Conservation (phyloP, 257 asterid species). For the Vinca minor region DNA sequence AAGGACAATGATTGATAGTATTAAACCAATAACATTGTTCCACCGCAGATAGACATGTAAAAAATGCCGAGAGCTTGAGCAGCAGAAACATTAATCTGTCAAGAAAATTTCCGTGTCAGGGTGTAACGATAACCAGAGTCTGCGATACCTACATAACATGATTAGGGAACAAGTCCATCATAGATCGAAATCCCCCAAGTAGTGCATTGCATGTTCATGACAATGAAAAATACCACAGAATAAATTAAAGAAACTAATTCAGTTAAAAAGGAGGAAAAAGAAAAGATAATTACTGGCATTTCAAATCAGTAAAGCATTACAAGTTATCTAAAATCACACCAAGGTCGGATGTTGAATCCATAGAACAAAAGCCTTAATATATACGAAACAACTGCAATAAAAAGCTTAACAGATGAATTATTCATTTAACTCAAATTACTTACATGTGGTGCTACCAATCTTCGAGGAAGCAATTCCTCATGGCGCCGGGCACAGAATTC, state of each 20-base stretch:
- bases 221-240: background rate
- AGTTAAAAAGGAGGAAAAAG: no score
- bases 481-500: constrained; percentile 94
- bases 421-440: constrained; percentile 3
- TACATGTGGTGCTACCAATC: constrained; percentile 95
- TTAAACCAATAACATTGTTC: no score
- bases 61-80: background rate
- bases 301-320: no score
- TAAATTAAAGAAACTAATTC: background rate
- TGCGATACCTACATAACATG: background rate
- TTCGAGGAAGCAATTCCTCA: constrained; percentile 93
- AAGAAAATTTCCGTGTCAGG: background rate
- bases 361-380: background rate
- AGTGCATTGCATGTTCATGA: background rate
- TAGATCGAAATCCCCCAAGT: background rate
- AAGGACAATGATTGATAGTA: background rate
- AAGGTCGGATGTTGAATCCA: background rate
- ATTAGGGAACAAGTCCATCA: background rate
- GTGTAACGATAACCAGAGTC: background rate
- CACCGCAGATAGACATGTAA: no score
- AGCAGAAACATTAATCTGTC: background rate
- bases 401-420: background rate
- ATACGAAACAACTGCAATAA: background rate
- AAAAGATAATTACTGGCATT: no score
- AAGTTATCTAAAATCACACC: background rate